These are phyloP conservation scores for Piper betle DNA, from an alignment of 164 flowering plant species.

Conservation along the genomic window DNA sequence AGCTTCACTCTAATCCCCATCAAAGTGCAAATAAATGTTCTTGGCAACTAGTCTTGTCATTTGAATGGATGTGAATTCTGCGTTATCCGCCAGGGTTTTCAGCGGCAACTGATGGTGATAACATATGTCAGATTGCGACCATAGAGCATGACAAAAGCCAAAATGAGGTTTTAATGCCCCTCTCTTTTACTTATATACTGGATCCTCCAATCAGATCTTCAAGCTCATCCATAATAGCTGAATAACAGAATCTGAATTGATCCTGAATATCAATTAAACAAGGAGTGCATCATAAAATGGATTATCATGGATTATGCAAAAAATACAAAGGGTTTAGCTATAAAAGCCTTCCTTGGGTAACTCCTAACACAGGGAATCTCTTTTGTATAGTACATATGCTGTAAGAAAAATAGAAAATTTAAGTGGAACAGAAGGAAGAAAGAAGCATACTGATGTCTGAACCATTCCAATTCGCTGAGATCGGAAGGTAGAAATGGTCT, in stretches of 20 bases:
- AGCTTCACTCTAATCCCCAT: too few relatives aligned
- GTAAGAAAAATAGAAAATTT: neutral
- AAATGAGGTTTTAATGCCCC: neutral
- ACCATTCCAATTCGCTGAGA: conserved; percentile 96
- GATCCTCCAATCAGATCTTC: conserved; percentile 40
- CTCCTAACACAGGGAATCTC: too few relatives aligned
- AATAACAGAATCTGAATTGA: conserved; percentile 58
- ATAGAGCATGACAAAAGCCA: too few relatives aligned
- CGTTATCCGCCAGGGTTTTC: too few relatives aligned
- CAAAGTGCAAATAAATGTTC: too few relatives aligned
- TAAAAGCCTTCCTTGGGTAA: too few relatives aligned
- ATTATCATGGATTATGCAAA: too few relatives aligned
- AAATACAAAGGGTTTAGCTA: too few relatives aligned
- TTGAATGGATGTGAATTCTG: too few relatives aligned
- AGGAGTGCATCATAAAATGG: neutral
- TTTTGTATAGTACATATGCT: neutral
- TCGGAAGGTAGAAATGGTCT: conserved; percentile 55
- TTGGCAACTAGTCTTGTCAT: too few relatives aligned
- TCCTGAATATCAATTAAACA: conserved; percentile 29
- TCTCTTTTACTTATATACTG: neutral
- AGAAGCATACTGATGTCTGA: conserved; percentile 60
- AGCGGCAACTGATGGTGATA: too few relatives aligned
- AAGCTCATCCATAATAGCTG: conserved; percentile 55
- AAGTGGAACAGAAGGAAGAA: neutral
- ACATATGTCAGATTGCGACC: too few relatives aligned